phyloP scores from a whole-genome alignment of 768 basidiomycete genomes.

The Mycena polygramma region DNA sequence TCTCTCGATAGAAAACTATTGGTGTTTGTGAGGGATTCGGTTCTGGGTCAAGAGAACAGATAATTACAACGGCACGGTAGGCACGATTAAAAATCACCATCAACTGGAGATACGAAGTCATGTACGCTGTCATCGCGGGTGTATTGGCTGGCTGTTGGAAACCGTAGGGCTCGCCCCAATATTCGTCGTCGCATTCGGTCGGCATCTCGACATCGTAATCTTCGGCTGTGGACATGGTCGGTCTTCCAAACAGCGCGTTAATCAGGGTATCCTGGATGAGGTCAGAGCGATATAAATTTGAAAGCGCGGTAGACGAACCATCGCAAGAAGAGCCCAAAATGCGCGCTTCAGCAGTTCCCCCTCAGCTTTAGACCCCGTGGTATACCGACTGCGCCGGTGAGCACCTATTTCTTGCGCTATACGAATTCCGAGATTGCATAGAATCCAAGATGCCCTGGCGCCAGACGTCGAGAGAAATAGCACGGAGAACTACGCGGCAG shows the following conservation, averaged over 20 bases:
- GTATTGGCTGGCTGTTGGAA: constrained; percentile 25
- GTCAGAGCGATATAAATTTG: too few species aligned
- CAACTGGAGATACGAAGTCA: constrained; percentile 23
- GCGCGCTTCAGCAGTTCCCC: constrained; percentile 12
- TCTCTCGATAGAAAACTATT: constrained; percentile 19
- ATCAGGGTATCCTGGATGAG: constrained; percentile 22
- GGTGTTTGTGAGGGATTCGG: too few species aligned
- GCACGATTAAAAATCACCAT: constrained; percentile 18
- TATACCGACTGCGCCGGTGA: constrained; percentile 16
- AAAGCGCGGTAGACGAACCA: neutral
- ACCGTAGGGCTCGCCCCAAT: constrained; percentile 16
- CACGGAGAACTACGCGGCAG: constrained; percentile 3
- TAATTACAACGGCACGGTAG: constrained; percentile 11
- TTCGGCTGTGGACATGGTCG: constrained; percentile 7
- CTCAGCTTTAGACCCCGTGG: neutral
- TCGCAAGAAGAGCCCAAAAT: constrained; percentile 21
- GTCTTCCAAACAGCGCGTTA: constrained; percentile 20
- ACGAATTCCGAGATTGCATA: constrained; percentile 20
- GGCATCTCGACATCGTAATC: constrained; percentile 28
- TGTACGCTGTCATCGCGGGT: neutral
- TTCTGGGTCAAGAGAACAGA: neutral
- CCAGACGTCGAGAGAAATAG: constrained; percentile 11
- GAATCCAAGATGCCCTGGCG: neutral
- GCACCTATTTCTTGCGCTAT: constrained; percentile 27
- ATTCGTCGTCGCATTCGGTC: constrained; percentile 24